phyloP scores from a whole-genome alignment of 2,329 filamentous ascomycete genomes.

The Ceratocystis smalleyi region DNA sequence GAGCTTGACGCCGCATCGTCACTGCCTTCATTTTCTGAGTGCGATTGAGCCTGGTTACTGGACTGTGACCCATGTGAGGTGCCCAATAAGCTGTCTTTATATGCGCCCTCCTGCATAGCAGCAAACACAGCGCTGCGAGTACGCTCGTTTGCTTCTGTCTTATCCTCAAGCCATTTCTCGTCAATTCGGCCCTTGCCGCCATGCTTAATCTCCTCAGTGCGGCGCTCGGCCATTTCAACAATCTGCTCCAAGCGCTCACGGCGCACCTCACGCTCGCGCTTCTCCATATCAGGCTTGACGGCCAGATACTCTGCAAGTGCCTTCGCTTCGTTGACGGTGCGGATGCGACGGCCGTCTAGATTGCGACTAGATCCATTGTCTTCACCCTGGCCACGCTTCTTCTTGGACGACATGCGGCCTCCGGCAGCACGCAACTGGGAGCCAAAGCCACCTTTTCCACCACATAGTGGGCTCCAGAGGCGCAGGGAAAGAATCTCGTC shows the following conservation, averaged over 20 bases:
- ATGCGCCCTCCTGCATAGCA: slow-evolving; percentile 50
- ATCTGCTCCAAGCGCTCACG: slow-evolving; percentile 77
- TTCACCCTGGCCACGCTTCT: slow-evolving; percentile 69
- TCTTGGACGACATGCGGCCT: slow-evolving; percentile 92
- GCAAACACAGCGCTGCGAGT: slow-evolving; percentile 60
- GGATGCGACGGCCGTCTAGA: slow-evolving; percentile 72
- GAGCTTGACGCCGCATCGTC: not conserved
- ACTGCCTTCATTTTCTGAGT: slow-evolving; percentile 21
- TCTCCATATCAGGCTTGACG: slow-evolving; percentile 94
- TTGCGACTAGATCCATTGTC: slow-evolving; percentile 86
- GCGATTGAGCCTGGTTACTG: slow-evolving; percentile 20
- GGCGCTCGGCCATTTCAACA: slow-evolving; percentile 66
- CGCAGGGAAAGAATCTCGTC: slow-evolving; percentile 70
- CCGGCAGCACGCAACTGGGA: slow-evolving; percentile 92
- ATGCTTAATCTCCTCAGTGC: slow-evolving; percentile 66
- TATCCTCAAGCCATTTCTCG: slow-evolving; percentile 87
- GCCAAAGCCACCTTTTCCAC: slow-evolving; percentile 95
- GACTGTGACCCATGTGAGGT: slow-evolving; percentile 36
- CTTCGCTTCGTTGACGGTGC: slow-evolving; percentile 91
- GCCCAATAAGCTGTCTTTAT: slow-evolving; percentile 43
- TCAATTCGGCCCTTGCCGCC: slow-evolving; percentile 57
- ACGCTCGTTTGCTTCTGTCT: slow-evolving; percentile 75
- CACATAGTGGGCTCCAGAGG: slow-evolving; percentile 61
- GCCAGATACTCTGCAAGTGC: slow-evolving; percentile 86
- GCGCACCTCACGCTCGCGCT: slow-evolving; percentile 76